Evolutionary conservation across 176 grass and related monocot species (phyloP), one percentile per base, ranked within the genome.

Genomic region (Aegilops speltoides): DNA sequence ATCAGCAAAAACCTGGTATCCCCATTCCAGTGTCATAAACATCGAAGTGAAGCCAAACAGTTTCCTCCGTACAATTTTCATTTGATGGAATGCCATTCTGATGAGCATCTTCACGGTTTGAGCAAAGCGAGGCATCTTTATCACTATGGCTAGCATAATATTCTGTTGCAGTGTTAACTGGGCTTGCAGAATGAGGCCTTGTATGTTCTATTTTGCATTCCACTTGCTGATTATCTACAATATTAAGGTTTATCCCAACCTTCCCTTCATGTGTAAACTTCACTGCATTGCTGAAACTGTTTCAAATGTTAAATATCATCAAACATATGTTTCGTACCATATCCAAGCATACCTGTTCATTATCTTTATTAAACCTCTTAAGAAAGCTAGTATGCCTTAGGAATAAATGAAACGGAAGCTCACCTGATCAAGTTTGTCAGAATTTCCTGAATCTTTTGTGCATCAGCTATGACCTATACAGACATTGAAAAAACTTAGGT

Each of bases 21-120:
- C 95, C 95, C 25, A 95, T 98, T 80, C 95, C 95, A 43, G 93
- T 98, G 63, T 93, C 93, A 82, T 93, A 98, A 65, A 98, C 91
- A 66, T 90, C 85, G 14, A 86, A 98, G 9, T 68, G 67, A 84
- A 98, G 88, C 95, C 91, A 95, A 87, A 95, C 87, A 43, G 90
- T 73, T 85, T 91, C 87, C 61, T 33, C 68, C 62, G 29, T 20
- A 17, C 24, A 56, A 25, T 79, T 77, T 50, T 89, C 73, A 22
- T 81, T 57, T 40, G 89, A 45, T 76, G 84, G 46, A 64, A 80
- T 59, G 50, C 70, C 80, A 69, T 68, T 92, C 26, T 89, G 86
- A 88, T 31, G 81, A 87, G 62, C 61, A 31, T 88, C 75, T 84
- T 83, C 88, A 84, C 1, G 46, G 54, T 84, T 81, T 1, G 90